Evolutionary conservation across 305 asterid species (phyloP).

Genomic region (Fraxinus floribunda): DNA sequence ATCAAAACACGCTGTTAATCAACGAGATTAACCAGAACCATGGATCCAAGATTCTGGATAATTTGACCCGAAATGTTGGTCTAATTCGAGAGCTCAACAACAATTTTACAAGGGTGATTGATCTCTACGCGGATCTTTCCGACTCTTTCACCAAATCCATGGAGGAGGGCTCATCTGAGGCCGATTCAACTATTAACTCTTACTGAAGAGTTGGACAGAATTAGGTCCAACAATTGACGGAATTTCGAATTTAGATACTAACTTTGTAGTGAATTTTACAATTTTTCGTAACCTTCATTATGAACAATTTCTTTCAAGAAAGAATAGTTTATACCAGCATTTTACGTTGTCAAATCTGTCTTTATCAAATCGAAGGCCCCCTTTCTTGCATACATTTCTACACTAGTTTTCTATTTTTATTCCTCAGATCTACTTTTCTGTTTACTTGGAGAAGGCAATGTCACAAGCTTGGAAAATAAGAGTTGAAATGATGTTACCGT

Average conservation of each 20-base stretch:
- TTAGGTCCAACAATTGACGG: constrained; percentile 40
- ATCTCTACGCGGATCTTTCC: constrained; percentile 69
- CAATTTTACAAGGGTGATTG: constrained; percentile 77
- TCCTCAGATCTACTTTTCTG: background rate
- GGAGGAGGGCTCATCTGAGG: constrained; percentile 72
- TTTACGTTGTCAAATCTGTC: constrained; percentile 21
- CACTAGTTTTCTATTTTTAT: too few relatives aligned
- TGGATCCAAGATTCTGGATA: constrained; percentile 69
- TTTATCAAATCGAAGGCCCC: too few relatives aligned
- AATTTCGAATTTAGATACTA: background rate
- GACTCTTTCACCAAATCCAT: constrained; percentile 48
- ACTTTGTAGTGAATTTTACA: background rate
- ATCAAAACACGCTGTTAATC: constrained; percentile 77
- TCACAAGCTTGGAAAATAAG: background rate
- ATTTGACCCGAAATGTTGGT: constrained; percentile 66
- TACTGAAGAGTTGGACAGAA: constrained; percentile 61
- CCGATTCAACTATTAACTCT: constrained; percentile 58
- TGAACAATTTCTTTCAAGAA: constrained; percentile 23
- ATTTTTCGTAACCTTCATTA: constrained; percentile 11
- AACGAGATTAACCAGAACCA: constrained; percentile 83
- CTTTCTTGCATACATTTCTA: too few relatives aligned
- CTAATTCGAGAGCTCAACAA: constrained; percentile 76
- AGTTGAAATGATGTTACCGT: background rate
- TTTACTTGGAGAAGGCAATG: background rate
- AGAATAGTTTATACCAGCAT: constrained; percentile 18